Conservation (phyloP, 2,329 filamentous ascomycete genomes). For the Sarocladium strictum region DNA sequence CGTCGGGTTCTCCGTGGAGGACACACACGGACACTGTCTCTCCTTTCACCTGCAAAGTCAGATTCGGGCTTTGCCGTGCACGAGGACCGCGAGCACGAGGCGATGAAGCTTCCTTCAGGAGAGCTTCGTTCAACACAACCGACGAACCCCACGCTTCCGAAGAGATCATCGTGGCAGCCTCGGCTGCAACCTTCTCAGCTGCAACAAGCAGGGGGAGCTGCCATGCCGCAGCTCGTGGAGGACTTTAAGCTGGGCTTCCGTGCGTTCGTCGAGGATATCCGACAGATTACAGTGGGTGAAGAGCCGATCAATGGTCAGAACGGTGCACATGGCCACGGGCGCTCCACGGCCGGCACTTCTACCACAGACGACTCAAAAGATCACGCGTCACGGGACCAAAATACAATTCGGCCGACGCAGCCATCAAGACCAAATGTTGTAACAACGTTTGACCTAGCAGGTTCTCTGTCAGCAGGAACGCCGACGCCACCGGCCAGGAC, state of each 20-base stretch:
- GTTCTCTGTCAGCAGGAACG: conserved; percentile 23
- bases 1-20: conserved; percentile 64
- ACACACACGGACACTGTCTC: conserved; percentile 62
- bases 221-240: conserved; percentile 72
- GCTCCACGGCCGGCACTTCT: conserved; percentile 24
- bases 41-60: conserved; percentile 65
- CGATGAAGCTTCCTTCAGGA: conserved; percentile 20
- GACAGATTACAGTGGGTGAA: conserved; percentile 92
- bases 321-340: conserved; percentile 15
- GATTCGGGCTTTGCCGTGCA: conserved; percentile 36
- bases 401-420: conserved; percentile 40
- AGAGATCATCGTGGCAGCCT: conserved; percentile 56
- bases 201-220: conserved; percentile 21
- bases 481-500: conserved; percentile 26
- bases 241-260: conserved; percentile 86
- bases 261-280: conserved; percentile 92
- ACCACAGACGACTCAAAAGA: conserved; percentile 3
- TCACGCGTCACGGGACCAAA: conserved; percentile 27
- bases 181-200: conserved; percentile 35
- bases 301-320: conserved; percentile 63
- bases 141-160: conserved; percentile 36
- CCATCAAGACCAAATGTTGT: conserved; percentile 35
- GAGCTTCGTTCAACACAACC: conserved; percentile 28
- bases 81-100: conserved; percentile 29
- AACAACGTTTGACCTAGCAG: conserved; percentile 33